phyloP scores from a whole-genome alignment of 2,329 filamentous ascomycete genomes.

The Cladophialophora yegresii region DNA sequence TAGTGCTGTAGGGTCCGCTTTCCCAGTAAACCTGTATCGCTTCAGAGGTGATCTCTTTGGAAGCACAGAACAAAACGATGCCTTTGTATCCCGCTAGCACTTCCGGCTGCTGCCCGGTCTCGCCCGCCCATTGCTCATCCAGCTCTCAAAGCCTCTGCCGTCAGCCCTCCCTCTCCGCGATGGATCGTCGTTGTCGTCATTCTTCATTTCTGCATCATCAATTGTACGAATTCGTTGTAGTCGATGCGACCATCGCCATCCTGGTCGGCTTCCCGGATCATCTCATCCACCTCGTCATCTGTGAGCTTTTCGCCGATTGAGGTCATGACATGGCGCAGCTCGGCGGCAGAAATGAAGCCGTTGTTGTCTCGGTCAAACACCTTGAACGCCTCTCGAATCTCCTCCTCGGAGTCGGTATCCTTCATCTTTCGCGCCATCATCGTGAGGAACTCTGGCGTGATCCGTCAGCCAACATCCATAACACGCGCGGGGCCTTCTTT shows the following conservation, averaged over 20 bases:
- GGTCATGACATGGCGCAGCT: conserved; percentile 88
- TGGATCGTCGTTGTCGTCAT: conserved; percentile 9
- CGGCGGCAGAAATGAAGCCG: conserved; percentile 84
- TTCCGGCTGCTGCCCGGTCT: background rate
- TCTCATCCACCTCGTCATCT: conserved; percentile 88
- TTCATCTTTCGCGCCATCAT: conserved; percentile 97
- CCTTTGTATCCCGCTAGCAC: conserved; percentile 6
- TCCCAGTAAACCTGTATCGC: conserved; percentile 3
- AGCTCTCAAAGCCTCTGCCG: conserved; percentile 9
- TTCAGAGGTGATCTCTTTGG: background rate
- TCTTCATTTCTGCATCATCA: conserved; percentile 91
- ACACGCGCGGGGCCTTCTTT: background rate
- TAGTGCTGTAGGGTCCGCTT: background rate
- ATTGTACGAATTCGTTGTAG: conserved; percentile 91
- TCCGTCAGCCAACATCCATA: conserved; percentile 16
- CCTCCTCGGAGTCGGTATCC: conserved; percentile 87
- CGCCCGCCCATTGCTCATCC: background rate
- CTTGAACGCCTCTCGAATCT: conserved; percentile 88
- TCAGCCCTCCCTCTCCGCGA: conserved; percentile 6
- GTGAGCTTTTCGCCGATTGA: conserved; percentile 90
- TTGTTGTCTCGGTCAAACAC: conserved; percentile 90
- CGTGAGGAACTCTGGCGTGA: conserved; percentile 74
- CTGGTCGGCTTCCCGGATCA: conserved; percentile 89
- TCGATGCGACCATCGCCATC: conserved; percentile 87
- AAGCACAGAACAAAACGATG: conserved; percentile 6